Evolutionary conservation across 129 eudicot species (phyloP), one percentile per base, ranked within the genome.

Genomic region (Arctium minus): DNA sequence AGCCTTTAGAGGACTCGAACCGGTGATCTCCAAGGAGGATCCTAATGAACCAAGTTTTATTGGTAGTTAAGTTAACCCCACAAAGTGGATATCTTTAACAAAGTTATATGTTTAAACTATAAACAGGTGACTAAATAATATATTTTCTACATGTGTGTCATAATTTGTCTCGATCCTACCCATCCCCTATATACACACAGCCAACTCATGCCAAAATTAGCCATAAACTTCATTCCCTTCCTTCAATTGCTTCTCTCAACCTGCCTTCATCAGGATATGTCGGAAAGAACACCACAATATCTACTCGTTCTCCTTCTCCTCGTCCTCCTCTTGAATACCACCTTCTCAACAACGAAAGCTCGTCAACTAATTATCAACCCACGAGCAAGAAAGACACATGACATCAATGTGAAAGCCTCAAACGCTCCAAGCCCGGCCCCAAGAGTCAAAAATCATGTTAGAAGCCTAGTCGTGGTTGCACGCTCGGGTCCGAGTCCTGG

Each of bases 401-500:
- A 27, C 53, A 22, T 64, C 71, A 65, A 18, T 42, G 83, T 33
- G 48, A 48, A 79, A 64, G 74, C 35, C 37, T 78, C 76, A 11
- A 22, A 30, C 32, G 9, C 81, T 75, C 77, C 40, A 4, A 77
- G 73, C 48, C 13, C 48, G 4, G 8, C 35, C 32, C 64, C 68
- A 30, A 44, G 36, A 9, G 77, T 29, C 27, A 74, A 30, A 33
- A 37, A 30, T 56, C 72, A 8, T 67, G 35, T 13, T 62, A 42
- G 60, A 84, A 42, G 76, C 2, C 70, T 62, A 12, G 71, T 35
- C 1, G 76, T 35, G 72, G 65, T 73, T 65, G 76, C 72, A 42
- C 84, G n/a, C 40, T 84, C 84, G 17, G 84, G 87, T 73, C 87
- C 84, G 8, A 84, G 87, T 79, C 87, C 87, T n/a, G 87, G 87